Evolutionary conservation across 108 stramenopile genomes (phyloP), one percentile per base, ranked within the genome.

Genomic region (Skeletonema menzelii): DNA sequence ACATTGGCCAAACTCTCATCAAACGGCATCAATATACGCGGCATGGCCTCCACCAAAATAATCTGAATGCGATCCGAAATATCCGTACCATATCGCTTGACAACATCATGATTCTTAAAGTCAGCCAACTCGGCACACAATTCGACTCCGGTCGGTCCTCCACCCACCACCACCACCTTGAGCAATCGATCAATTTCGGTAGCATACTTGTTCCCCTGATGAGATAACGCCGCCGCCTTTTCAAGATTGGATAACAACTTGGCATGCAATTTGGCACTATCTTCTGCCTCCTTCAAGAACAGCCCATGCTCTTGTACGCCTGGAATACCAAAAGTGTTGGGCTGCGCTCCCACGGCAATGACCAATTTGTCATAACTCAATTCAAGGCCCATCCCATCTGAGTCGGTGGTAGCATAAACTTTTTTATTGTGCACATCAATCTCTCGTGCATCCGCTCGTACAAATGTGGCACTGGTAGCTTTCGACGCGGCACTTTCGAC

Each of bases 81-180:
- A 44, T 81, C 80, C 20, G 82, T 85, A 0, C 88, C 88, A 59
- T 91, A 91, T 75, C 84, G 82, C 46, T 58, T 78, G 32, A 67
- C 72, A n/a, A 88, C 86, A 44, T 93, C 92, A 6, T 69, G 55
- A 62, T 38, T 56, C 19, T 87, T 32, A 65, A 93, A 90, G 67
- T 93, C 92, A 49, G 87, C 83, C 38, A 93, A 79, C 79, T 93
- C 92, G 35, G 87, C 63, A 27, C 84, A 73, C 24, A 91, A 76
- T 74, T 91, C 90, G 24, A 91, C 85, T 26, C 84, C 84, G 8
- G 90, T 93, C 12, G 92, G 92, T 19, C 92, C 92, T 7, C 92
- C 89, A 14, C 86, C 92, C 6, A 90, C 87, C 8, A 93, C 86
- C 22, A 93, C 86, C 27, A 91, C 87, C 61, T 86, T 86, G 24